Conservation (phyloP, 495 filamentous ascomycete species). For the Extremus antarcticus region DNA sequence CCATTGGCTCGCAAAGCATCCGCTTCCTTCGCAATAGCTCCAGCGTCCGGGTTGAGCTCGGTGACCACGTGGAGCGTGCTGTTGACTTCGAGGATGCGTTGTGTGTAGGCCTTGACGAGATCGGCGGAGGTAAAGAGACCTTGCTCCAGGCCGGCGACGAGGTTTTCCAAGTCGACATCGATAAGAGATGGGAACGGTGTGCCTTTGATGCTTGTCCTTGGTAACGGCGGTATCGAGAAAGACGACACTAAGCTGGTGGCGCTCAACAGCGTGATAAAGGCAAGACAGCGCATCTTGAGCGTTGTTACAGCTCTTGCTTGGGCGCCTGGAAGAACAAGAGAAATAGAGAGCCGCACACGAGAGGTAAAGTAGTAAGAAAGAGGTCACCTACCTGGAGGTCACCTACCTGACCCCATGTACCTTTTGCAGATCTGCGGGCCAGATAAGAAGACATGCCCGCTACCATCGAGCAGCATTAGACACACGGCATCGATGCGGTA, state of each 20-base stretch:
- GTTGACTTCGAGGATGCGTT: conserved; percentile 45
- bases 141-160: conserved; percentile 38
- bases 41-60: conserved; percentile 48
- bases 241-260: conserved; percentile 2
- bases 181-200: conserved; percentile 36
- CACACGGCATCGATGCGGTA: too few species aligned
- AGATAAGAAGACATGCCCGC: not conserved
- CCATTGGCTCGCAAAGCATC: conserved; percentile 43
- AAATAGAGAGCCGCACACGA: too few species aligned
- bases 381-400: not conserved
- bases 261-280: conserved; percentile 3
- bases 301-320: not conserved
- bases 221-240: conserved; percentile 2
- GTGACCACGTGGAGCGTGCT: conserved; percentile 40
- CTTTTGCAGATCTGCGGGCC: not conserved
- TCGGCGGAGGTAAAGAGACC: conserved; percentile 48
- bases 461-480: not conserved
- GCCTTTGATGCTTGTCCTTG: conserved; percentile 12
- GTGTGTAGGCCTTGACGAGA: conserved; percentile 46
- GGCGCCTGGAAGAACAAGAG: not conserved
- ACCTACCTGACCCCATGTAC: not conserved
- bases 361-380: not conserved
- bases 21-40: conserved; percentile 39
- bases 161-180: conserved; percentile 42
- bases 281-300: conserved; percentile 6